Evolutionary conservation across 306 rosid genomes (phyloP).

Genomic region (Datisca glomerata): DNA sequence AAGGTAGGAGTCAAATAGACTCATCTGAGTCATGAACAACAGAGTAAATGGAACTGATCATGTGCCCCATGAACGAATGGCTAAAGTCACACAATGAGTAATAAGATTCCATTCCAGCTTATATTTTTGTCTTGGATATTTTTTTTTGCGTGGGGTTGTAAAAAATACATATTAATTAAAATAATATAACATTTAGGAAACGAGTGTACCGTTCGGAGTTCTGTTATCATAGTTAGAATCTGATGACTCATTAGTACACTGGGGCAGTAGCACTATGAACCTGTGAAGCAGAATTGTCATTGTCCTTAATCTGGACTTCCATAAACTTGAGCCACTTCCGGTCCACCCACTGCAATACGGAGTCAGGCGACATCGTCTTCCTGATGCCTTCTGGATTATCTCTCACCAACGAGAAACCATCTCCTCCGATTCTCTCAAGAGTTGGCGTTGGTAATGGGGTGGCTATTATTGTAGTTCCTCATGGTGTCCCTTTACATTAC

Average conservation of each 20-base stretch:
- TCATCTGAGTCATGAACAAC: too few relatives aligned
- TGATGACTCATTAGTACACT: conserved; percentile 63
- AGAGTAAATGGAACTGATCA: too few relatives aligned
- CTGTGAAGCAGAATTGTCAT: conserved; percentile 33
- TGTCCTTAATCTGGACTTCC: conserved; percentile 79
- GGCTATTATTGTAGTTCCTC: conserved; percentile 18
- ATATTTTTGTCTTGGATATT: too few relatives aligned
- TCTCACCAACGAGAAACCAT: conserved; percentile 40
- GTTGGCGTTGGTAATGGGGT: conserved; percentile 11
- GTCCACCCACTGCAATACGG: conserved; percentile 79
- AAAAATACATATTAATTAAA: too few relatives aligned
- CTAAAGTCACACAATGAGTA: too few relatives aligned
- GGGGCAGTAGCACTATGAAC: conserved; percentile 65
- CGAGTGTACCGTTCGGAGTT: too few relatives aligned
- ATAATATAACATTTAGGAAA: too few relatives aligned
- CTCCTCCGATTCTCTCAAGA: conserved; percentile 32
- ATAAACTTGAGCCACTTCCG: conserved; percentile 81
- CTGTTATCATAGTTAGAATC: too few relatives aligned
- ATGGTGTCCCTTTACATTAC: conserved; percentile 60
- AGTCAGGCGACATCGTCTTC: conserved; percentile 49
- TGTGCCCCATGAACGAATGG: too few relatives aligned
- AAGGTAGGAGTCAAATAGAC: too few relatives aligned
- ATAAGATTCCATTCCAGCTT: too few relatives aligned
- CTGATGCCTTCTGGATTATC: conserved; percentile 30
- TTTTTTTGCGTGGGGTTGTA: too few relatives aligned